Evolutionary conservation across 306 rosid species (phyloP), one percentile per base, ranked within the genome.

Genomic region (Rosa rugosa): DNA sequence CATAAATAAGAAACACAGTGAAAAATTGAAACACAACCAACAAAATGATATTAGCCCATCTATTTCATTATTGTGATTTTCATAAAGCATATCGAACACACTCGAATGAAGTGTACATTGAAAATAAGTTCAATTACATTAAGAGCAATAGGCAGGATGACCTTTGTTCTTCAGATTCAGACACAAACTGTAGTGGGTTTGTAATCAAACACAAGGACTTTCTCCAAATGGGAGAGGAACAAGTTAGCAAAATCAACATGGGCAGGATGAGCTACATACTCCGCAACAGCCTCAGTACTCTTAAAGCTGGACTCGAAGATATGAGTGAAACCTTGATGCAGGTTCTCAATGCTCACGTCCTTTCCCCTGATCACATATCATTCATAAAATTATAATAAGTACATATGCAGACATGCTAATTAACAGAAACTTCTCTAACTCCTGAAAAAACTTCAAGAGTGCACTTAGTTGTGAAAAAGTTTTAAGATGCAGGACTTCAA

Each of bases 311-410:
- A 92, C 80, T 92, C 98, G 54, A 92, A 94, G 6, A 90, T 79
- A 82, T 94, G 97, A 80, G 98, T 92, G 83, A 83, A 92, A 74
- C 98, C 98, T 79, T 92, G 92, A 84, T 94, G 96, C 82, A 89
- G 8, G 69, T 90, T 94, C 78, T 92, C 94, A 59, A 75, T 79
- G 88, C 97, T 90, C 72, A 92, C 85, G 78, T 94, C 96, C 73
- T 66, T 92, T 49, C 97, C 97, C 89, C 97, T 92, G 83, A 62
- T 68, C 76, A 73, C 69, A 76, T 73, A 59, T 67, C 22, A 81
- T 23, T 5, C 11, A 44, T 6, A 38, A 22, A 45, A 71, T 16
- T 6, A 69, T 14, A 57, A 31, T 11, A 47, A 12, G 53, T 47
- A 23, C 18, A 23, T 16, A 14, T 70, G 41, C 57, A 46, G 23